These are phyloP conservation scores for Endogone sp. DNA, from an alignment of 192 early-diverging fungal species.

Conservation along the genomic window DNA sequence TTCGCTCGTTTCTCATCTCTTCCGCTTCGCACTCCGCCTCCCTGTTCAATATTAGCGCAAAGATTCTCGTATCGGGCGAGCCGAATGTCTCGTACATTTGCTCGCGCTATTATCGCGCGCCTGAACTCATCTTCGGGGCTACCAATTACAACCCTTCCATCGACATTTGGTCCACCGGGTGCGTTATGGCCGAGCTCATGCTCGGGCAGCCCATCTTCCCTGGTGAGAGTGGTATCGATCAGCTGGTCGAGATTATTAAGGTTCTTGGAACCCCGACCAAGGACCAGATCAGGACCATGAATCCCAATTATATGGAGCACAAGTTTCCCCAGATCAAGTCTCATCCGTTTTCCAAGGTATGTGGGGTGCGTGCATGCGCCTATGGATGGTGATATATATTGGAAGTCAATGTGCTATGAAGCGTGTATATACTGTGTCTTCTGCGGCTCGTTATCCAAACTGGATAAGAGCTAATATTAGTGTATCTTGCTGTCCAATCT, in stretches of 20 bases:
- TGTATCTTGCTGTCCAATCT: not conserved
- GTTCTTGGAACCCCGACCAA: slow-evolving; percentile 93
- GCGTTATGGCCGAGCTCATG: slow-evolving; percentile 96
- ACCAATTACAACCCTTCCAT: slow-evolving; percentile 88
- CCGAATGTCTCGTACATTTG: slow-evolving; percentile 99
- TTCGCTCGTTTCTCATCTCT: too few relatives aligned
- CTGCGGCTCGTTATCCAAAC: too few relatives aligned
- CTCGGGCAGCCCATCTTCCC: slow-evolving; percentile 92
- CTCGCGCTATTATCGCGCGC: slow-evolving; percentile 96
- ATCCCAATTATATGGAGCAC: slow-evolving; percentile 97
- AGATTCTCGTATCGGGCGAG: slow-evolving; percentile 90
- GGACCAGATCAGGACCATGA: slow-evolving; percentile 97
- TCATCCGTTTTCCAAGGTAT: slow-evolving; percentile 81
- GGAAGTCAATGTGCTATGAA: not conserved
- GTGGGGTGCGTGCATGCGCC: not conserved
- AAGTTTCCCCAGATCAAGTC: slow-evolving; percentile 98
- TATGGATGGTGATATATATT: too few relatives aligned
- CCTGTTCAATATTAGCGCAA: too few relatives aligned
- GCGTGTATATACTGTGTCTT: too few relatives aligned
- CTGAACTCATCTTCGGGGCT: slow-evolving; percentile 95
- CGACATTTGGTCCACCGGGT: slow-evolving; percentile 95
- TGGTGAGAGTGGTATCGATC: slow-evolving; percentile 96
- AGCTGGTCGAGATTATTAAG: slow-evolving; percentile 99
- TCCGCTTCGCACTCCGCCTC: too few relatives aligned
- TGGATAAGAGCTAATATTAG: too few relatives aligned